Percentiles rank a stretch among this genome's conserved stretches.
Conservation (phyloP, 2,329 filamentous ascomycete genomes). For the Xylariaceae sp. region DNA sequence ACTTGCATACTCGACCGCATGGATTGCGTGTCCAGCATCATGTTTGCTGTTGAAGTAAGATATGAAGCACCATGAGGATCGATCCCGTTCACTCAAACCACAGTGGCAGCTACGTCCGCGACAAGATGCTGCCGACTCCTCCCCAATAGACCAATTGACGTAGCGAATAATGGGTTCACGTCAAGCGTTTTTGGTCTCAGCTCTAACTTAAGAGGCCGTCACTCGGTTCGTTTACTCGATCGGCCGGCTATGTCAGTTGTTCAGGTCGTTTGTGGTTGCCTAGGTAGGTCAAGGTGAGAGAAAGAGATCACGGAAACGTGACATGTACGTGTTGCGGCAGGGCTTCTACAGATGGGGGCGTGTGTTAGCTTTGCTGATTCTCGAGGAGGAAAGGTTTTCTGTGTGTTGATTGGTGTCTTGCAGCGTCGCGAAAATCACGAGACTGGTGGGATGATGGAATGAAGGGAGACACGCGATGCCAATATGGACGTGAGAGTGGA, state of each 20-base stretch:
- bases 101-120: slow-evolving; percentile 21
- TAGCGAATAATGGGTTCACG: slow-evolving; percentile 1
- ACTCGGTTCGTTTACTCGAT: slow-evolving; percentile 1
- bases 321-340: slow-evolving; percentile 6
- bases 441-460: slow-evolving; percentile 29
- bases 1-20: slow-evolving; percentile 56
- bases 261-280: slow-evolving; percentile 1
- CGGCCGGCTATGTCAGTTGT: slow-evolving; percentile 1
- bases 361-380: slow-evolving; percentile 23
- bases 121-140: slow-evolving; percentile 6
- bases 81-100: slow-evolving; percentile 21
- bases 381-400: slow-evolving; percentile 3
- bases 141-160: slow-evolving; percentile 5
- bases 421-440: slow-evolving; percentile 20
- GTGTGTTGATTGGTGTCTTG: slow-evolving; percentile 23
- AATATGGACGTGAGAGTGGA: slow-evolving; percentile 23
- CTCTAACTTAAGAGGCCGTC: slow-evolving; percentile 1
- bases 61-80: slow-evolving; percentile 37
- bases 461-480: slow-evolving; percentile 28
- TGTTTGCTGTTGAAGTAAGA: slow-evolving; percentile 36
- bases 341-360: slow-evolving; percentile 13
- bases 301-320: slow-evolving; percentile 2
- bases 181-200: not conserved
- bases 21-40: slow-evolving; percentile 44
- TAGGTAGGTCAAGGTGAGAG: not conserved